These are phyloP conservation scores for Coemansia sp. DNA, from an alignment of 192 early-diverging fungal species.

Conservation along the genomic window DNA sequence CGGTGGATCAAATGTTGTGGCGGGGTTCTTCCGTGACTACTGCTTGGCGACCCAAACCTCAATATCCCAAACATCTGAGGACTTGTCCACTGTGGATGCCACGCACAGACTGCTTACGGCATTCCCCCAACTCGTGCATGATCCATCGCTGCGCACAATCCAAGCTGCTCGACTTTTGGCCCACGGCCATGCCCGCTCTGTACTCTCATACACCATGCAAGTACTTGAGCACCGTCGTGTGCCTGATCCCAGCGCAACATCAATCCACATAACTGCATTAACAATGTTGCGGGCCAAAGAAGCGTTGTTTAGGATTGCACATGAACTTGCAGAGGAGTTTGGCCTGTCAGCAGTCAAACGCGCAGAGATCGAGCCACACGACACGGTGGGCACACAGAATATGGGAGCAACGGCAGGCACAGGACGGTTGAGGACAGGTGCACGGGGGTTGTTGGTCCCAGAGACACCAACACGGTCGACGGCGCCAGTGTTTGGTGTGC, in stretches of 20 bases:
- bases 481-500: neutral
- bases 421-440: slow-evolving; percentile 37
- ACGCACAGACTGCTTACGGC: slow-evolving; percentile 13
- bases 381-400: slow-evolving; percentile 15
- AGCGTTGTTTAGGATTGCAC: slow-evolving; percentile 47
- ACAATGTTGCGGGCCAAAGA: slow-evolving; percentile 36
- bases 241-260: slow-evolving; percentile 36
- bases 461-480: slow-evolving; percentile 33
- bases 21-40: slow-evolving; percentile 38
- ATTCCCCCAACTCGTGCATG: slow-evolving; percentile 21
- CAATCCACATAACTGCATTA: slow-evolving; percentile 47
- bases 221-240: slow-evolving; percentile 40
- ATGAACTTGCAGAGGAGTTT: slow-evolving; percentile 55
- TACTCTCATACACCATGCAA: slow-evolving; percentile 30
- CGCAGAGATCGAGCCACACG: slow-evolving; percentile 44
- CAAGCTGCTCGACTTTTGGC: slow-evolving; percentile 46
- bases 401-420: slow-evolving; percentile 33
- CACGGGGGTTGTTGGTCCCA: slow-evolving; percentile 40
- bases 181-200: slow-evolving; percentile 26
- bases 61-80: slow-evolving; percentile 14
- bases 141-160: slow-evolving; percentile 45
- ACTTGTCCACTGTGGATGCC: neutral
- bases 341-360: slow-evolving; percentile 50
- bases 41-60: slow-evolving; percentile 42
- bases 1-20: slow-evolving; percentile 28